Conservation (phyloP, 805 yeast species). For the Barnettozyma botsteinii region DNA sequence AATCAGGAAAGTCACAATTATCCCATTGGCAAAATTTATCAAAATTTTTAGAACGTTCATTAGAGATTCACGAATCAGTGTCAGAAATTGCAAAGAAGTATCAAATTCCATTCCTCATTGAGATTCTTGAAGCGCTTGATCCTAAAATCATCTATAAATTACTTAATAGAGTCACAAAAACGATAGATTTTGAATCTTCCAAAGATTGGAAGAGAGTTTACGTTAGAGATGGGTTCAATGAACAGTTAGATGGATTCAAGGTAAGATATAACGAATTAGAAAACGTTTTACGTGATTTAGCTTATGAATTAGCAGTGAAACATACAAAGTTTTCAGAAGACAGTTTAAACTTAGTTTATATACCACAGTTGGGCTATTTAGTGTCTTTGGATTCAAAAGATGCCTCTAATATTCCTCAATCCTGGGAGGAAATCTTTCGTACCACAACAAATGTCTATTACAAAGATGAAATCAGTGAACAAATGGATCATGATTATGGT, state of each 20-base stretch:
- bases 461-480: conserved; percentile 28
- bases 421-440: conserved; percentile 34
- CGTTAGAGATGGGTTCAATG: conserved; percentile 28
- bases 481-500: conserved; percentile 35
- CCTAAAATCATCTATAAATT: conserved; percentile 10
- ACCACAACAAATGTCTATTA: conserved; percentile 33
- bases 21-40: conserved; percentile 28
- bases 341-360: conserved; percentile 33
- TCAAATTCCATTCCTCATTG: conserved; percentile 10
- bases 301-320: conserved; percentile 12
- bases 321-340: conserved; percentile 9
- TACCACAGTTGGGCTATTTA: conserved; percentile 42
- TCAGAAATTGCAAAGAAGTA: background rate
- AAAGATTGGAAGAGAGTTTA: conserved; percentile 23
- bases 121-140: conserved; percentile 15
- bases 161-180: conserved; percentile 19
- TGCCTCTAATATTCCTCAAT: conserved; percentile 2
- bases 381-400: conserved; percentile 23
- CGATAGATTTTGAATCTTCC: conserved; percentile 35
- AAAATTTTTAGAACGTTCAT: conserved; percentile 19
- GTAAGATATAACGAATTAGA: conserved; percentile 25
- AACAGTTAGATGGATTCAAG: conserved; percentile 21
- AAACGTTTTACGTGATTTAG: conserved; percentile 22
- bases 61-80: conserved; percentile 13
- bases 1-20: conserved; percentile 24